Conservation (phyloP, 352 stramenopile genomes). For the Phytophthora uliginosa region DNA sequence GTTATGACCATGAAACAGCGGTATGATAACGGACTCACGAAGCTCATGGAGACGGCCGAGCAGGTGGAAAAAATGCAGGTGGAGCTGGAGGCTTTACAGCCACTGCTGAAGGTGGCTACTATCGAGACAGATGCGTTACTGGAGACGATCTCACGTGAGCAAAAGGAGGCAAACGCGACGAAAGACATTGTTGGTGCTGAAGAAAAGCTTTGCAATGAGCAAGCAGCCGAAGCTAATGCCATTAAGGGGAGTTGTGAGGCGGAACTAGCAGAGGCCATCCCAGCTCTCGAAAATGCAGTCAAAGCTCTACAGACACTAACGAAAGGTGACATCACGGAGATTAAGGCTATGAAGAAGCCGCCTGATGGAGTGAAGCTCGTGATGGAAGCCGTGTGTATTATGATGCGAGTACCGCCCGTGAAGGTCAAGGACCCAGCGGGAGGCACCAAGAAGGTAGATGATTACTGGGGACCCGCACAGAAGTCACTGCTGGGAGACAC, state of each 20-base stretch:
- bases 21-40: conserved; percentile 95
- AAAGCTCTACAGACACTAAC: conserved; percentile 95
- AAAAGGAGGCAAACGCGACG: conserved; percentile 90
- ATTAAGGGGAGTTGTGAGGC: conserved; percentile 95
- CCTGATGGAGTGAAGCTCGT: conserved; percentile 95
- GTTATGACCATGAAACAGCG: conserved; percentile 93
- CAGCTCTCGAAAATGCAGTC: conserved; percentile 92
- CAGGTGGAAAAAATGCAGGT: conserved; percentile 96
- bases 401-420: conserved; percentile 94
- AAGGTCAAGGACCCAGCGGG: conserved; percentile 95
- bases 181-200: conserved; percentile 88
- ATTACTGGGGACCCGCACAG: conserved; percentile 96
- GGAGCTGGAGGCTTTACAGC: conserved; percentile 94
- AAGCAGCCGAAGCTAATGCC: conserved; percentile 87
- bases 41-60: conserved; percentile 94
- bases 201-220: conserved; percentile 88
- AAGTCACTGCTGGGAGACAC: conserved; percentile 95
- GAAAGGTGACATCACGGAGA: conserved; percentile 96
- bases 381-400: conserved; percentile 97
- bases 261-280: conserved; percentile 94
- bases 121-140: conserved; percentile 93
- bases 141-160: conserved; percentile 87
- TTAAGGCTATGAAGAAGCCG: conserved; percentile 98
- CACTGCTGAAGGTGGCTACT: conserved; percentile 93
- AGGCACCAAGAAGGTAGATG: conserved; percentile 93